Base-by-base conservation (phyloP, 2,329 filamentous ascomycete species). In the Aspergillus thermomutatus region DNA sequence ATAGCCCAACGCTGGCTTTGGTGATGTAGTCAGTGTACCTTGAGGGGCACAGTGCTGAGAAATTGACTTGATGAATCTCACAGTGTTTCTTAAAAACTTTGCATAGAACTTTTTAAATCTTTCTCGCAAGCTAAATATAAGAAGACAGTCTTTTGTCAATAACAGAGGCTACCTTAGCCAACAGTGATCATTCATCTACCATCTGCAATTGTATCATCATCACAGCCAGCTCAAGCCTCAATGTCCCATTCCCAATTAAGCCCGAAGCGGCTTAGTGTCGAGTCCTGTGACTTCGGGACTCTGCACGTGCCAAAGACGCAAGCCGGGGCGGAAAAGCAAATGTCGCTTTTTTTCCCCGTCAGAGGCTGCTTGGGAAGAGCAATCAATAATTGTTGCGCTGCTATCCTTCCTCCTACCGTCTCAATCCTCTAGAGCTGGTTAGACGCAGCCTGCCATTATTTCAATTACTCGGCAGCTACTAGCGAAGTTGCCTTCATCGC, bases 281-380 rank as follows among this genome's bases (percentile, higher is more conserved):
- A 43, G 40, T 43, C 9, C 25, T 40, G n/a, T 27, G 21, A 56
- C 46, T 64, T 59, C 63, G 64, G 71, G 57, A 50, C 56, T 56
- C 65, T 56, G 53, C 59, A 69, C 60, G 51, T 47, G 62, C 68
- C 69, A 60, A 65, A 70, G 57, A 64, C 65, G 71, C 66, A 64
- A 51, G 53, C 54, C 28, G 34, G 37, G 54, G 57, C 59, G 59
- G 61, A 63, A 61, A 64, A 64, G 60, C 51, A 61, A 58, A 65
- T 61, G 63, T 64, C 63, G 72, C 71, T 70, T 70, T 73, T 73
- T 73, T 71, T 68, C 66, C 63, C 61, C 19, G 5, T 45, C 41
- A 45, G 41, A 45, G 41, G 41, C 41, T 45, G 43, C 21, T 23
- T 47, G 50, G 60, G 66, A 65, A 65, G 60, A 57, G 62, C 60